Base-by-base conservation (phyloP, 305 asterid genomes). In the Solanum chacoense region DNA sequence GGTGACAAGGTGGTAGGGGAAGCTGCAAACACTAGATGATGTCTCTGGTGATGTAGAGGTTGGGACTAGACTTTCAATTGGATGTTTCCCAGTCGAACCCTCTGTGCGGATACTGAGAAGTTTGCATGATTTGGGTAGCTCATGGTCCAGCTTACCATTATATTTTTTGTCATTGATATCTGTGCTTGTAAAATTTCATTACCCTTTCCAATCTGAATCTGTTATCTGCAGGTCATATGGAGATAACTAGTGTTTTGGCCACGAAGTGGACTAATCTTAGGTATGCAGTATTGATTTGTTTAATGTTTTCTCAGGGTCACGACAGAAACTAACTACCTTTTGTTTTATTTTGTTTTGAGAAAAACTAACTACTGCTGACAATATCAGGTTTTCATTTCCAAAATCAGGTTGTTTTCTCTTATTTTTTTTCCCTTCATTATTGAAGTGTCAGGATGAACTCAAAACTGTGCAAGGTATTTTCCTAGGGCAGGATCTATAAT, bases 161-260 rank as follows among this genome's bases (percentile, higher is more conserved):
- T 42, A 76, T 72, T 50, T 24, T 34, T 88, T 29, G 81, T 89
- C 89, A 89, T 80, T 89, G 85, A 73, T 87, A 87, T 88, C 84
- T 87, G 87, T 87, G 90, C 88, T 84, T 18, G 79, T 88, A 59
- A 85, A 40, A 37, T 18, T 81, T 88, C 85, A 38, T 65, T 81
- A 80, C 84, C 89, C 85, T 78, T 89, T 90, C 90, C 89, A 50
- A 71, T 92, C 87, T 85, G 91, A 88, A 89, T 89, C 90, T 92
- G 89, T 89, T 86, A 89, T 87, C 91, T 91, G 93, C 94, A 92
- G 93, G 93, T 92, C 85, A 81, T 86, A 42, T 81, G 92, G 77
- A 92, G 93, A 91, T 87, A 55, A 88, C 81, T 89, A 89, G 63
- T 88, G 87, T 89, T 91, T 86, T 90, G 90, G 91, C 88, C 86